These are phyloP conservation scores for Debaryomyces nepalensis DNA, from an alignment of 1,139 yeast species.

Conservation along the genomic window DNA sequence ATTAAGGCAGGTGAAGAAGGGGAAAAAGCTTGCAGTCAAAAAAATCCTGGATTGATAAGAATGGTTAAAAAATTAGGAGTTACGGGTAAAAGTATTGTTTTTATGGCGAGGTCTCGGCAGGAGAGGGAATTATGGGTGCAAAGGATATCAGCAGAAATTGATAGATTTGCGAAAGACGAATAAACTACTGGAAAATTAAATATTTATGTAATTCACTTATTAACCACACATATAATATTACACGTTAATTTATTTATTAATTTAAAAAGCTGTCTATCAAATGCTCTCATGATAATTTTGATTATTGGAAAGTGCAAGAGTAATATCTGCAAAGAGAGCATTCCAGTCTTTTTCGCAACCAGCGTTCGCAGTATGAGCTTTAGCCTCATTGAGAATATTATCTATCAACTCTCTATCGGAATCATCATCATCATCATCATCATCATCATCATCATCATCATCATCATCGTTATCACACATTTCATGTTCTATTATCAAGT, in stretches of 20 bases:
- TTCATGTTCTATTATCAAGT: no score
- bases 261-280: neutral
- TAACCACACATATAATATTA: no score
- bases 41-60: conserved; percentile 48
- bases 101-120: conserved; percentile 80
- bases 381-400: conserved; percentile 14
- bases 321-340: conserved; percentile 23
- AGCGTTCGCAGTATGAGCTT: conserved; percentile 1
- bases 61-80: conserved; percentile 63
- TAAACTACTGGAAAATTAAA: conserved; percentile 6
- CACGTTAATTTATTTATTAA: neutral
- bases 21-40: conserved; percentile 17
- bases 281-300: neutral
- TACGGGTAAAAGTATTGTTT: conserved; percentile 70
- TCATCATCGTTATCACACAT: no score
- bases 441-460: conserved; percentile 10
- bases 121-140: conserved; percentile 87
- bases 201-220: no score
- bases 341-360: conserved; percentile 19
- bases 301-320: conserved; percentile 17
- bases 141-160: conserved; percentile 65
- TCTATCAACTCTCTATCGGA: conserved; percentile 32
- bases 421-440: conserved; percentile 28
- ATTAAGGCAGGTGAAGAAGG: conserved; percentile 7
- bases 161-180: conserved; percentile 43